These are phyloP conservation scores for Quercus phellos DNA, from an alignment of 331 rosid species.

Conservation along the genomic window DNA sequence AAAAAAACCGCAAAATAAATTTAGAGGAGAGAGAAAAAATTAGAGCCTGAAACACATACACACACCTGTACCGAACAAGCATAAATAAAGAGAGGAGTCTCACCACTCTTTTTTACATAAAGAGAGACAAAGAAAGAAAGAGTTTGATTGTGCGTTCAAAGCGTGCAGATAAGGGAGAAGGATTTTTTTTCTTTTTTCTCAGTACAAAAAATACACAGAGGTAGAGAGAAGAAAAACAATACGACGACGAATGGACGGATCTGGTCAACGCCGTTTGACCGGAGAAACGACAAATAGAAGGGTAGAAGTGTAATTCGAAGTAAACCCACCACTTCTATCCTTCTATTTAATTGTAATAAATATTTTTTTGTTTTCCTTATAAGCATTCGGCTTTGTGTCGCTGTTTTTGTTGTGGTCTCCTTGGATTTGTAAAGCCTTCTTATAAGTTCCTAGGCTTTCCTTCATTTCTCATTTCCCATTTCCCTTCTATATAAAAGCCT, in stretches of 20 bases:
- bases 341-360: too few species aligned
- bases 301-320: constrained; percentile 29
- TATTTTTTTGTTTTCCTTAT: not conserved
- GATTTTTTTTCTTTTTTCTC: constrained; percentile 21
- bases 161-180: constrained; percentile 39
- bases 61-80: constrained; percentile 26
- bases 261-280: constrained; percentile 68
- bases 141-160: constrained; percentile 7
- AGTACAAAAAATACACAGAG: constrained; percentile 28
- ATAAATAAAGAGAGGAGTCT: not conserved
- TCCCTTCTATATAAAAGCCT: constrained; percentile 20
- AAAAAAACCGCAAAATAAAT: constrained; percentile 19
- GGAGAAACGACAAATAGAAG: constrained; percentile 31
- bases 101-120: not conserved
- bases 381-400: constrained; percentile 42
- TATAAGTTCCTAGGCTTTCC: not conserved
- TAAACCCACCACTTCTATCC: not conserved
- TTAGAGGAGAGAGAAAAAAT: not conserved
- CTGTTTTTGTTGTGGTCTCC: constrained; percentile 37
- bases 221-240: constrained; percentile 15
- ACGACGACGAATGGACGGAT: constrained; percentile 44
- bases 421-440: not conserved
- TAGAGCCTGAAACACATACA: too few species aligned
- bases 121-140: not conserved
- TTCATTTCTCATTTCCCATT: not conserved